These are phyloP conservation scores for Camelina laxa DNA, from an alignment of 345 rosid species.

Conservation along the genomic window DNA sequence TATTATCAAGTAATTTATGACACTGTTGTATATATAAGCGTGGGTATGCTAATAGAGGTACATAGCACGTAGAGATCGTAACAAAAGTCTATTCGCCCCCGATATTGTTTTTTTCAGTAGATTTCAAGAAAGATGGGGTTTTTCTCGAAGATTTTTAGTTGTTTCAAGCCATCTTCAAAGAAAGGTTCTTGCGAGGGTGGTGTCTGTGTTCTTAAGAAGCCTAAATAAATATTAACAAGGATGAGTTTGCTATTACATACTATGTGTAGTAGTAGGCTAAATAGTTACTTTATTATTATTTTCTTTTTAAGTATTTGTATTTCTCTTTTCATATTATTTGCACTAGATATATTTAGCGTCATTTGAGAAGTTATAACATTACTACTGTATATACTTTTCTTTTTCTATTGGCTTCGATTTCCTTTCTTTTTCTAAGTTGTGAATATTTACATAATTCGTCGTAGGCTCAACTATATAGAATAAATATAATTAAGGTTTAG, in stretches of 20 bases:
- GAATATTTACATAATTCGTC: no score
- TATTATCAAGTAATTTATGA: neutral
- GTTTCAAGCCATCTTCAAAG: conserved; percentile 10
- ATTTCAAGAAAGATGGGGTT: conserved; percentile 1
- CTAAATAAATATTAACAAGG: neutral
- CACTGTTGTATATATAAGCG: neutral
- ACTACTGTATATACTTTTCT: no score
- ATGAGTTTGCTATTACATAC: neutral
- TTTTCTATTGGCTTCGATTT: no score
- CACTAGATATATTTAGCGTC: neutral
- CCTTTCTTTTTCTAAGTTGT: no score
- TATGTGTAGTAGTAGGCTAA: conserved; percentile 1
- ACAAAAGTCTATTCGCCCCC: neutral
- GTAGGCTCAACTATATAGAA: no score
- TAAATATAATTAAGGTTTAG: no score
- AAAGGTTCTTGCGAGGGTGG: conserved; percentile 3
- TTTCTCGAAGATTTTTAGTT: neutral
- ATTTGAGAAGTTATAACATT: neutral
- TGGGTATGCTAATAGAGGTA: neutral
- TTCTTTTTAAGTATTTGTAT: neutral
- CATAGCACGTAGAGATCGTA: neutral
- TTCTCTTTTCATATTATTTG: neutral
- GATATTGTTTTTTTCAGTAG: neutral
- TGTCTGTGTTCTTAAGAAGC: neutral
- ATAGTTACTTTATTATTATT: neutral